Evolutionary conservation across 768 basidiomycete genomes (phyloP).

Genomic region (Collybia mongolica): DNA sequence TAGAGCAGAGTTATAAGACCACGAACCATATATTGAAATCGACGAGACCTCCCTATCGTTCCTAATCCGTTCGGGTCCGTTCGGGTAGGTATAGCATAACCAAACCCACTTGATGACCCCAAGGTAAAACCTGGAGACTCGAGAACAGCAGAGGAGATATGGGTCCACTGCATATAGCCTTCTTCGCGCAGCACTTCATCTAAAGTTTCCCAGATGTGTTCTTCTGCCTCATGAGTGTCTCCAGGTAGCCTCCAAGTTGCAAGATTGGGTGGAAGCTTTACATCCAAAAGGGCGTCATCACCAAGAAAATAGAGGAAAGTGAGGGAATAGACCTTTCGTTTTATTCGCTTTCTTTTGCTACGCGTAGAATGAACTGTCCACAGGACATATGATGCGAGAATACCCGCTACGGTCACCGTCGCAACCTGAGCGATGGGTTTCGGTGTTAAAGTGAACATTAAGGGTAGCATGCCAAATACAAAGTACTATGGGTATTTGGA

Average conservation of each 20-base stretch:
- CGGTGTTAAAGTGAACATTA: too few species aligned
- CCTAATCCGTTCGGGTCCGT: not conserved
- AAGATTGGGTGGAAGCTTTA: not conserved
- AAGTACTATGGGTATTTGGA: too few species aligned
- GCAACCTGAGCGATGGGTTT: too few species aligned
- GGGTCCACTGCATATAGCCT: not conserved
- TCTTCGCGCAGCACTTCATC: not conserved
- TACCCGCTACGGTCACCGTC: too few species aligned
- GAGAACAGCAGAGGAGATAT: not conserved
- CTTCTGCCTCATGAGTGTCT: not conserved
- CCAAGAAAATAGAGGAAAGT: not conserved
- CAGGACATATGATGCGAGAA: too few species aligned
- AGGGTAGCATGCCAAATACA: not conserved
- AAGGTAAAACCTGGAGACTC: not conserved
- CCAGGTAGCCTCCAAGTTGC: not conserved
- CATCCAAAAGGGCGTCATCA: not conserved
- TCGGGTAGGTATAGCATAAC: not conserved
- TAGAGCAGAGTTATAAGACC: not conserved
- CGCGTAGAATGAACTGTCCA: too few species aligned
- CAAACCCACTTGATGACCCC: not conserved
- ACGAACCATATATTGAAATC: constrained; percentile 1
- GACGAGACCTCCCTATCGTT: not conserved
- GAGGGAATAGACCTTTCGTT: too few species aligned
- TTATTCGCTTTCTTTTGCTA: too few species aligned
- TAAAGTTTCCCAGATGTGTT: not conserved